Evolutionary conservation across 345 rosid species (phyloP), one percentile per base, ranked within the genome.

Genomic region (Heritiera littoralis): DNA sequence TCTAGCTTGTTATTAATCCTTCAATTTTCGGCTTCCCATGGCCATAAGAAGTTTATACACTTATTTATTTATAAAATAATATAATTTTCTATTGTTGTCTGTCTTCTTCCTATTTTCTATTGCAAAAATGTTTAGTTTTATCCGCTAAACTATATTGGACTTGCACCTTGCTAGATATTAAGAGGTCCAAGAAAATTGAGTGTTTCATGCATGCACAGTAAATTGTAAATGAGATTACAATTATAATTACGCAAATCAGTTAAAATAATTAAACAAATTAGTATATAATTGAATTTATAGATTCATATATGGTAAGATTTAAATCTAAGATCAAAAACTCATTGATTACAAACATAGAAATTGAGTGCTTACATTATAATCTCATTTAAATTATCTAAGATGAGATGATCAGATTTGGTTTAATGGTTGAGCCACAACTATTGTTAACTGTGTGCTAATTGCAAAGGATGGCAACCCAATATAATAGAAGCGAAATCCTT

Each of bases 141-240:
- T 54, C 48, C 35, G 49, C 64, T 55, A 54, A 72, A 72, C 76
- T 9, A 35, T 52, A 54, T 52, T 72, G 52, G 76, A 72, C 76
- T 72, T 52, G 13, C 55, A 68, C 18, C n/a, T 23, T 6, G 12
- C 56, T 46, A 5, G 17, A 72, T 48, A 23, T 23, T 23, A 54
- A 55, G 76, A 54, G 32, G 30, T 48, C 52, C 2, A 49, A 48
- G 28, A 14, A 32, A 72, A 72, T 54, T 17, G 46, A 17, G 48
- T 10, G 20, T 14, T 49, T 54, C 64, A 52, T 54, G 5, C 64
- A 35, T 54, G 61, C 46, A 30, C 15, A 14, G 17, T 35, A 35
- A 35, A 35, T 35, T 35, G 3, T 35, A 35, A 35, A 1, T 0
- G 38, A 35, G 38, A 2, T 35, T 3, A 35, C 1, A 35, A 35